Evolutionary conservation across 2,329 filamentous ascomycete genomes (phyloP), one percentile per base, ranked within the genome.

Genomic region (Penicillium sp.): DNA sequence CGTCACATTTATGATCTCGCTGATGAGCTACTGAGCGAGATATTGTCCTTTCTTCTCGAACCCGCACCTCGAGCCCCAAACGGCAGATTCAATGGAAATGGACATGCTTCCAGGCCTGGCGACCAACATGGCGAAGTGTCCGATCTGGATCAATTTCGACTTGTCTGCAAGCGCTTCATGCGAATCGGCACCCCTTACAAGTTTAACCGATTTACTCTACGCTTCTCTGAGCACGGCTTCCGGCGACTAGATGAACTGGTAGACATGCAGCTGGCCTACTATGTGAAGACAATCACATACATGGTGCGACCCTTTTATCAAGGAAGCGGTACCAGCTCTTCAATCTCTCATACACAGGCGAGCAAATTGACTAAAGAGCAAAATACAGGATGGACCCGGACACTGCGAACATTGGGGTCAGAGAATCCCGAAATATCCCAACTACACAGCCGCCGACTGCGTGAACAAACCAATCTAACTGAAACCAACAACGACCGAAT

Each of bases 401-500:
- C 69, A 22, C 56, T 73, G 10, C 58, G 57, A 31, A 52, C 53
- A 2, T 55, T 71, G 14, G 61, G 51, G 52, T 40, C 49, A 26
- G 53, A 67, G 38, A 56, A 67, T 26, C 57, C 62, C 10, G 39
- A 63, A 31, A 53, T 69, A 22, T 62, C 65, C n/a, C 56, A 66
- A 48, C 35, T 70, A 45, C 72, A 74, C 58, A 58, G 61, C 26
- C 60, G 56, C 20, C 70, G 74, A 29, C 59, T 75, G 8, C 65
- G 66, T n/a, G 73, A 76, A 34, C 74, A 76, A 59, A 66, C 56
- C 10, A 73, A 77, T 18, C 78, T 87, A 40, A 71, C 85, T 50
- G 69, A 75, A 37, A 76, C 75, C 3, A 70, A 78, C 48, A 75
- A 81, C 58, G 85, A 87, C 63, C 74, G 79, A 38, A 67, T 70